Conservation (phyloP, 2,329 filamentous ascomycete genomes). For the Gnomoniopsis smithogilvyi region DNA sequence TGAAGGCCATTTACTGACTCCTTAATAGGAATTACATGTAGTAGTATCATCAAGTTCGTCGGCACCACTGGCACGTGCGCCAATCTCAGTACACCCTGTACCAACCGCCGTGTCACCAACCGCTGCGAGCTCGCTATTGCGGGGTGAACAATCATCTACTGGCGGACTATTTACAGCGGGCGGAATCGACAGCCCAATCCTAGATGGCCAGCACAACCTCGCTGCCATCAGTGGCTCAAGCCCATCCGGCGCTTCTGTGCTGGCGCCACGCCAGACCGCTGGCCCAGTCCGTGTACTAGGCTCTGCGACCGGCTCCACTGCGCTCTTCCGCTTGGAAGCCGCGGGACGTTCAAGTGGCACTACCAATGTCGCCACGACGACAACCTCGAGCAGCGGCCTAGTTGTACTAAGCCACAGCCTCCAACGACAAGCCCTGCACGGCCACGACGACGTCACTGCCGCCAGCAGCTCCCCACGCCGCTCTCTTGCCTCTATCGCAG, state of each 20-base stretch:
- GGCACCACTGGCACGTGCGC: neutral
- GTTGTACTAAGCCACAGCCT: neutral
- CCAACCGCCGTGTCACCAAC: neutral
- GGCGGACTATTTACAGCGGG: neutral
- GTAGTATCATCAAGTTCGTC: neutral
- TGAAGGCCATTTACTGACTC: conserved; percentile 6
- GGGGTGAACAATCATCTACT: neutral
- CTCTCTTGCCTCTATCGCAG: neutral
- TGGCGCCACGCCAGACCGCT: neutral
- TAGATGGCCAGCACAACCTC: neutral
- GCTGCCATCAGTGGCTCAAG: neutral
- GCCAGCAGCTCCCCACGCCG: conserved; percentile 8
- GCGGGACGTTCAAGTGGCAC: neutral
- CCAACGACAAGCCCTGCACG: conserved; percentile 1
- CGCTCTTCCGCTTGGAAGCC: neutral
- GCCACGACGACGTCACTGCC: conserved; percentile 1
- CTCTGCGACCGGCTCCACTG: neutral
- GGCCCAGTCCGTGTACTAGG: neutral
- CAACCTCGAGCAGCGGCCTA: neutral
- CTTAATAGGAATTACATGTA: conserved; percentile 6
- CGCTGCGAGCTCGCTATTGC: neutral
- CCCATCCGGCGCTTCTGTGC: neutral
- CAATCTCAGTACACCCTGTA: neutral
- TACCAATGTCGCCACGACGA: neutral
- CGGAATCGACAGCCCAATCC: neutral